A percentile compares a stretch with the other conserved stretches of the same genome.
These are phyloP conservation scores for Aeschynomene evenia DNA, from an alignment of 306 rosid species.

Conservation along the genomic window DNA sequence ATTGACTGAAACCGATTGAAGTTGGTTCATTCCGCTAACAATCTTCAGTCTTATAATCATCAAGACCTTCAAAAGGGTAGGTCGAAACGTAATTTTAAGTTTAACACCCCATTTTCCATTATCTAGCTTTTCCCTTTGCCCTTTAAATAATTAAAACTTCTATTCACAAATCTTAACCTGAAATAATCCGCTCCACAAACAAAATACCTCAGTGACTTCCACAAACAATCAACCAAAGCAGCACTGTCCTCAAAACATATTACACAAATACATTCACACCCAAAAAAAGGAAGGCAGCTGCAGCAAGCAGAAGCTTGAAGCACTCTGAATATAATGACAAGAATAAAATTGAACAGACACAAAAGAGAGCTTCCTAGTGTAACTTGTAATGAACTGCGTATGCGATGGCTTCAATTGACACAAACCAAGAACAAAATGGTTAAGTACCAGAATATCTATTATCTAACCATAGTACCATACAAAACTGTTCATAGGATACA, in stretches of 20 bases:
- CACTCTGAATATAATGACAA: not conserved
- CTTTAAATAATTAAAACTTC: not conserved
- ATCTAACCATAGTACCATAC: constrained; percentile 10
- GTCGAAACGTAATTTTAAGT: not conserved
- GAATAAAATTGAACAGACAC: not conserved
- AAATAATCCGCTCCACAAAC: not conserved
- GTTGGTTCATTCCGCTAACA: not conserved
- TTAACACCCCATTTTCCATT: not conserved
- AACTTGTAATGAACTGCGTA: not conserved
- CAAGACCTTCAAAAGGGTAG: not conserved
- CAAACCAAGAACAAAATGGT: not conserved
- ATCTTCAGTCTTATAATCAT: not conserved
- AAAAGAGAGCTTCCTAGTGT: not conserved
- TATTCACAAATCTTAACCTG: not conserved
- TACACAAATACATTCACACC: not conserved
- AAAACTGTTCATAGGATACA: not conserved
- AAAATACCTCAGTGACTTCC: not conserved
- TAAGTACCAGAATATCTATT: not conserved
- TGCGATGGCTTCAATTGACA: not conserved
- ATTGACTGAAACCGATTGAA: not conserved
- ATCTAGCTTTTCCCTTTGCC: not conserved
- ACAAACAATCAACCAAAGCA: not conserved
- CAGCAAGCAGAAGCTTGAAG: not conserved
- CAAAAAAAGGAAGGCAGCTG: not conserved
- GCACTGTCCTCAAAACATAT: not conserved